Percentiles rank a stretch among this genome's conserved stretches.
Evolutionary conservation across 768 basidiomycete genomes (phyloP).

Genomic region (Chalciporus pseudorubinellus): DNA sequence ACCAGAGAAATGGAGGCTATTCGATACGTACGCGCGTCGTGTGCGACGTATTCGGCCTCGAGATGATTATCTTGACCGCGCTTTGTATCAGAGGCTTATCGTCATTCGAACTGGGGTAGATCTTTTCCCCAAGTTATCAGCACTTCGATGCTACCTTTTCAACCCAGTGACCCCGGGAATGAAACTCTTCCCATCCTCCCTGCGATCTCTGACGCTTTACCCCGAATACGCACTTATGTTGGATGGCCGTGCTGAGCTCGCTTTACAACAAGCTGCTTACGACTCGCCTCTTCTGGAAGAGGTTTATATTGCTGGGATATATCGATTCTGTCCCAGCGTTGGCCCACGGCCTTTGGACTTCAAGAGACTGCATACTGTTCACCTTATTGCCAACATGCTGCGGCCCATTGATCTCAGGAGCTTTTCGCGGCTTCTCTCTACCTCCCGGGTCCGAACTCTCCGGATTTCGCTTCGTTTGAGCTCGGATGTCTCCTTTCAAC

Average conservation of each 20-base stretch:
- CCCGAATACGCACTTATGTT: slow-evolving; percentile 10
- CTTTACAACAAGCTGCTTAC: slow-evolving; percentile 14
- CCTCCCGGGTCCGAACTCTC: slow-evolving; percentile 5
- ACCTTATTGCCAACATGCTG: slow-evolving; percentile 6
- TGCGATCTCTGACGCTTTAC: slow-evolving; percentile 10
- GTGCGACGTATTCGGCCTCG: slow-evolving; percentile 11
- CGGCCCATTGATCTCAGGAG: slow-evolving; percentile 5
- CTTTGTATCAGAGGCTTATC: slow-evolving; percentile 17
- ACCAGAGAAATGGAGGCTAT: slow-evolving; percentile 10
- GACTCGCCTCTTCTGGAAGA: slow-evolving; percentile 14
- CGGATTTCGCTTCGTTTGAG: slow-evolving; percentile 6
- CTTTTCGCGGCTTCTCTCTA: slow-evolving; percentile 8
- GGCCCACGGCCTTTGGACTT: slow-evolving; percentile 3
- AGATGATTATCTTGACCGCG: slow-evolving; percentile 6
- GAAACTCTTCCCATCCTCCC: slow-evolving; percentile 15
- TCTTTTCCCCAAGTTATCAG: slow-evolving; percentile 12
- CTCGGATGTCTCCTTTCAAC: slow-evolving; percentile 1
- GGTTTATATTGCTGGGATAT: slow-evolving; percentile 4
- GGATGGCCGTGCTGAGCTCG: slow-evolving; percentile 13
- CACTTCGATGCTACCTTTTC: slow-evolving; percentile 13
- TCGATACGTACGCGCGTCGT: slow-evolving; percentile 17
- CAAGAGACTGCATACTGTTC: slow-evolving; percentile 8
- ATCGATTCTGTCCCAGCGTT: neutral
- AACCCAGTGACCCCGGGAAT: slow-evolving; percentile 7
- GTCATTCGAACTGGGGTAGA: slow-evolving; percentile 8